Conservation (phyloP, 305 asterid species). For the Fraxinus platypoda region DNA sequence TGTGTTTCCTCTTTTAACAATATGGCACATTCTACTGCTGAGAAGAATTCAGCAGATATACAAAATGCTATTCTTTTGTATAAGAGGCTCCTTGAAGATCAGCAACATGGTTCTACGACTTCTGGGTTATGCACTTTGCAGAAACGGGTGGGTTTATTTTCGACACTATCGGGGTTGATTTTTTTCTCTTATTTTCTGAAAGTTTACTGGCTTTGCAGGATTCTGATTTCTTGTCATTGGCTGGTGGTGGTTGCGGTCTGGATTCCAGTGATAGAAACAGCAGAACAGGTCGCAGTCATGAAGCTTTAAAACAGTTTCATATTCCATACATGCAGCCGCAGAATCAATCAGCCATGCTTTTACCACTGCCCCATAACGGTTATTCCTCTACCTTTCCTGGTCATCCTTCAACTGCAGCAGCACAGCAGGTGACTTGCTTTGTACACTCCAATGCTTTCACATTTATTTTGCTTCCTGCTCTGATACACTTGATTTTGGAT, state of each 20-base stretch:
- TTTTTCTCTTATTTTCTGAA: background rate
- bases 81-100: conserved; percentile 54
- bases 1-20: conserved; percentile 23
- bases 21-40: conserved; percentile 21
- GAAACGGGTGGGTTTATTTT: conserved; percentile 44
- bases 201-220: conserved; percentile 34
- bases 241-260: conserved; percentile 33
- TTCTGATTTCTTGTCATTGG: conserved; percentile 42
- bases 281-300: conserved; percentile 27
- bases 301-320: conserved; percentile 26
- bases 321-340: conserved; percentile 35
- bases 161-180: background rate
- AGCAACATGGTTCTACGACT: conserved; percentile 41
- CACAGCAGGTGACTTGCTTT: conserved; percentile 48
- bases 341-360: conserved; percentile 34
- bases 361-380: conserved; percentile 38
- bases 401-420: conserved; percentile 37
- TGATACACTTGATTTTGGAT: background rate
- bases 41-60: conserved; percentile 38
- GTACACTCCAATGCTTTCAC: background rate
- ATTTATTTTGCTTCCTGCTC: background rate
- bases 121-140: conserved; percentile 30
- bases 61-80: conserved; percentile 48
- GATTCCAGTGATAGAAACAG: conserved; percentile 25
- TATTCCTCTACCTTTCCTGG: conserved; percentile 38